Conservation (phyloP, 345 rosid species). For the Citrus inodora region DNA sequence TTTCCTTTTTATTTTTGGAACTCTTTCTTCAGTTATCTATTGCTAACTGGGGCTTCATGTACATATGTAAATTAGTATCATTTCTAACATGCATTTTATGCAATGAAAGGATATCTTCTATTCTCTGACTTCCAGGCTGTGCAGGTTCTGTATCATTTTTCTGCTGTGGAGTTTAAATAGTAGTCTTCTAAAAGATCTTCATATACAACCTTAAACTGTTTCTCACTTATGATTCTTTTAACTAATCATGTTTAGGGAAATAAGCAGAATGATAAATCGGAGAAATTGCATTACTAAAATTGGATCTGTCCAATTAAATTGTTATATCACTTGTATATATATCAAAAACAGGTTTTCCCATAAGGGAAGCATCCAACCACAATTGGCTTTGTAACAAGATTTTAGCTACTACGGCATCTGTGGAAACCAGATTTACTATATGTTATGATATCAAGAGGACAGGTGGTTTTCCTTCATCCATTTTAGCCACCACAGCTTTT, state of each 20-base stretch:
- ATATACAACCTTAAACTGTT: background rate
- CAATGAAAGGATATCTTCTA: background rate
- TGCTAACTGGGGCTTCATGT: background rate
- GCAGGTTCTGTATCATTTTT: background rate
- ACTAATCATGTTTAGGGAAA: background rate
- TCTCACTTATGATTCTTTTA: background rate
- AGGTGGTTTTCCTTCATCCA: background rate
- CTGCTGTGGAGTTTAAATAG: background rate
- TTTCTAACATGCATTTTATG: background rate
- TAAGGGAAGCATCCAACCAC: background rate
- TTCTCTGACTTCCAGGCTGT: background rate
- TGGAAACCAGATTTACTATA: background rate
- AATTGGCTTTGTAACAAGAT: background rate
- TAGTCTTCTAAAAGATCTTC: background rate
- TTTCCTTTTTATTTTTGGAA: background rate
- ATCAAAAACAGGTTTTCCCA: background rate
- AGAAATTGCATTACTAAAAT: no score
- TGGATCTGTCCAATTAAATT: background rate
- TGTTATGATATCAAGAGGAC: background rate
- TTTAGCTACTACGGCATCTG: background rate
- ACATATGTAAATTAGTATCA: background rate
- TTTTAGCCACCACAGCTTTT: background rate
- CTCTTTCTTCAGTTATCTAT: background rate
- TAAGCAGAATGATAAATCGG: background rate
- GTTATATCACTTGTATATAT: background rate